Conservation (phyloP, 2,329 filamentous ascomycete species). For the Colletotrichum noveboracense region DNA sequence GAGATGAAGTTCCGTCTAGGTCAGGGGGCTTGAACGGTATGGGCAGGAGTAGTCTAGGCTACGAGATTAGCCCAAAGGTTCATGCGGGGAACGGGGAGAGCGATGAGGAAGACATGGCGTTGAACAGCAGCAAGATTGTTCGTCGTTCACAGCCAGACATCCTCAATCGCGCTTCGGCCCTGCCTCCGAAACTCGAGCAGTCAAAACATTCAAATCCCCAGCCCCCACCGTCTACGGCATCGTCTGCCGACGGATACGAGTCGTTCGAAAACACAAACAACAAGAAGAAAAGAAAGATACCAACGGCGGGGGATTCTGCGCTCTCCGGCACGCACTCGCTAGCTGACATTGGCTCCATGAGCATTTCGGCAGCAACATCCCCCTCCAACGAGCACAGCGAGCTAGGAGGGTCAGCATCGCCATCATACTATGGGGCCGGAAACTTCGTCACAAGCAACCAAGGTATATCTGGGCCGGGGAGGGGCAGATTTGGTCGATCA, state of each 20-base stretch:
- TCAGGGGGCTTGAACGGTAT: constrained; percentile 21
- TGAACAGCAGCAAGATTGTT: constrained; percentile 43
- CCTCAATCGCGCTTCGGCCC: constrained; percentile 45
- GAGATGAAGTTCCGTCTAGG: constrained; percentile 30
- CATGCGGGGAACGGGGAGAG: constrained; percentile 61
- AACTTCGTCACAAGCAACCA: constrained; percentile 53
- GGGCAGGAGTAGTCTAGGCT: constrained; percentile 23
- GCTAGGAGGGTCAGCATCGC: constrained; percentile 30
- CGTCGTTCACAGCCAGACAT: constrained; percentile 53
- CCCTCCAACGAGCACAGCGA: constrained; percentile 38
- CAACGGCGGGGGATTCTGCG: constrained; percentile 75
- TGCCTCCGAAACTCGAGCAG: constrained; percentile 49
- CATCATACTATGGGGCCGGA: constrained; percentile 47
- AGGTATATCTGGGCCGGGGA: constrained; percentile 79
- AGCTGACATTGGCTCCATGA: constrained; percentile 34
- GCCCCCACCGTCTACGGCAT: constrained; percentile 70
- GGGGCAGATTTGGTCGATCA: constrained; percentile 80
- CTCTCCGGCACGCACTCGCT: constrained; percentile 42
- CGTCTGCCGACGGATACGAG: constrained; percentile 87
- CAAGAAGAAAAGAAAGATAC: constrained; percentile 99
- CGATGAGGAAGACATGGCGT: constrained; percentile 61
- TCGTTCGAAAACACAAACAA: constrained; percentile 99
- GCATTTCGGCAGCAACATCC: constrained; percentile 35
- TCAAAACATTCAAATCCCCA: constrained; percentile 52
- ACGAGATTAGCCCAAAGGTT: background rate